phyloP scores from a whole-genome alignment of 805 yeast genomes.

The Kodamaea sagamina region DNA sequence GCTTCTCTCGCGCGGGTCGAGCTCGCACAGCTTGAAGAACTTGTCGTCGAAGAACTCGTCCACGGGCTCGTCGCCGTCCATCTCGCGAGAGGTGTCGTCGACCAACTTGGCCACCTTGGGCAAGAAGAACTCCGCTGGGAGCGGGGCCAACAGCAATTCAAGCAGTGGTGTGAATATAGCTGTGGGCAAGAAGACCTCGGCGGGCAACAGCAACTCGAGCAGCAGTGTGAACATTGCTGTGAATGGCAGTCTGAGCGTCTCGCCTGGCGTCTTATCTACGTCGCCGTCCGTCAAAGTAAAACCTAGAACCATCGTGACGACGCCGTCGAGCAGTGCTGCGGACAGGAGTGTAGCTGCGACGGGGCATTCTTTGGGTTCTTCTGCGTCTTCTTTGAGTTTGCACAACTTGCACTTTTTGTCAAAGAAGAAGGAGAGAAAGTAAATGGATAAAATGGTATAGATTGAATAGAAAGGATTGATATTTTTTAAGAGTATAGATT shows the following conservation, averaged over 20 bases:
- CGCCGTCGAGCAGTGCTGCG: constrained; percentile 34
- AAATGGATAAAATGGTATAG: constrained; percentile 15
- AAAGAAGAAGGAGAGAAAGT: constrained; percentile 30
- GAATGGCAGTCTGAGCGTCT: not conserved
- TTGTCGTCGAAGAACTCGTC: constrained; percentile 25
- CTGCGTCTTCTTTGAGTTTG: constrained; percentile 25
- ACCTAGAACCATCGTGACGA: constrained; percentile 13
- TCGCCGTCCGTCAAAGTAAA: constrained; percentile 1
- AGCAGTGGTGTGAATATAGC: constrained; percentile 8
- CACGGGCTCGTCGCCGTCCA: constrained; percentile 40
- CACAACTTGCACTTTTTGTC: constrained; percentile 34
- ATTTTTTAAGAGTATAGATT: too few species aligned
- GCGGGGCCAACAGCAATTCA: constrained; percentile 9
- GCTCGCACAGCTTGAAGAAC: constrained; percentile 26
- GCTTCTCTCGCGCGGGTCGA: constrained; percentile 27
- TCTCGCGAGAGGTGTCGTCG: constrained; percentile 39
- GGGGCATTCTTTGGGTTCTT: constrained; percentile 14
- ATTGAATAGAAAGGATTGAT: constrained; percentile 2
- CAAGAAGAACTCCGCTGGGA: constrained; percentile 12
- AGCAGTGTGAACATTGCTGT: constrained; percentile 9
- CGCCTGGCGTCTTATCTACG: constrained; percentile 6
- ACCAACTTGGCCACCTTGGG: constrained; percentile 25
- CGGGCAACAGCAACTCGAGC: constrained; percentile 8
- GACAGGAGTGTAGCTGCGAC: constrained; percentile 31
- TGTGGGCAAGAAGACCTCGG: constrained; percentile 14